Percentiles rank a stretch among this genome's conserved stretches.
These are phyloP conservation scores for Planoprotostelium fungivorum DNA, from an alignment of 78 protist species.

Conservation along the genomic window DNA sequence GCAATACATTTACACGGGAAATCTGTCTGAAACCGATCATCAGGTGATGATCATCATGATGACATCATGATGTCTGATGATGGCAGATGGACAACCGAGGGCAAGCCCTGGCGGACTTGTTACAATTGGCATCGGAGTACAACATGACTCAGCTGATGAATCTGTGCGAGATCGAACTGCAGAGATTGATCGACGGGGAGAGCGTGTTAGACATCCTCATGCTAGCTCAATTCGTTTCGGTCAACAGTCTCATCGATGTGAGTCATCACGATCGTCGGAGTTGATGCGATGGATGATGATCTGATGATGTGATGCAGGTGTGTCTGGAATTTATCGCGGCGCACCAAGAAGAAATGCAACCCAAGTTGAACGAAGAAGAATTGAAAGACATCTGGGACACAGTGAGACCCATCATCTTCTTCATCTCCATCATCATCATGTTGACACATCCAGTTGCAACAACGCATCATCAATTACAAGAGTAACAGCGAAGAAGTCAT, in stretches of 20 bases:
- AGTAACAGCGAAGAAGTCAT: too few relatives aligned
- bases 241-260: background rate
- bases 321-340: too few relatives aligned
- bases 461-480: too few relatives aligned
- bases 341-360: too few relatives aligned
- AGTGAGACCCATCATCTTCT: too few relatives aligned
- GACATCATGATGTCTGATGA: background rate
- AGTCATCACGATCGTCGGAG: too few relatives aligned
- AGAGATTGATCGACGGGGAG: background rate
- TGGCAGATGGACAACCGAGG: background rate
- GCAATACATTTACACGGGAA: background rate
- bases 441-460: too few relatives aligned
- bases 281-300: too few relatives aligned
- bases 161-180: background rate
- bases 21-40: background rate
- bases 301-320: too few relatives aligned
- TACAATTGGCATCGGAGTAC: background rate
- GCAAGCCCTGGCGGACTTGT: background rate
- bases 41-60: background rate
- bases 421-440: too few relatives aligned
- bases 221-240: background rate
- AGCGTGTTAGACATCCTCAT: background rate
- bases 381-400: too few relatives aligned
- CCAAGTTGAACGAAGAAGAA: too few relatives aligned
- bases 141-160: background rate